Percentiles rank a stretch among this genome's conserved stretches.
phyloP scores from a whole-genome alignment of 75 land plant species.

The Sequoia sempervirens region DNA sequence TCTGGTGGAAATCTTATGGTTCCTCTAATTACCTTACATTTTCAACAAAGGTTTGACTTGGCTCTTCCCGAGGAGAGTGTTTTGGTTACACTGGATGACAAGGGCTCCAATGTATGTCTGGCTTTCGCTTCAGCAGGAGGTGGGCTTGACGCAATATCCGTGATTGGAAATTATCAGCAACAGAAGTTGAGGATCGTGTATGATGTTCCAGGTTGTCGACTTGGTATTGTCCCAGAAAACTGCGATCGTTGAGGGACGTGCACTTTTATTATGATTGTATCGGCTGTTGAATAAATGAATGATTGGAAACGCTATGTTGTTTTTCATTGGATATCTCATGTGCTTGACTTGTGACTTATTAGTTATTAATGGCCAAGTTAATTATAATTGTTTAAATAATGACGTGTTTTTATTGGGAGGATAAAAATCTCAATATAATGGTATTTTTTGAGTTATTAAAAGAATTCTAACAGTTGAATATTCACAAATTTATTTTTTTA shows the following conservation, averaged over 20 bases:
- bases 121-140: conserved; percentile 46
- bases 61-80: conserved; percentile 40
- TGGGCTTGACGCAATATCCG: conserved; percentile 35
- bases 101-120: conserved; percentile 30
- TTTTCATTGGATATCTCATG: no score
- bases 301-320: no score
- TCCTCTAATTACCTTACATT: conserved; percentile 47
- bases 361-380: no score
- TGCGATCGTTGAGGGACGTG: conserved; percentile 10
- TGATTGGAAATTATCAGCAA: conserved; percentile 60
- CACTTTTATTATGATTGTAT: no score
- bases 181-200: conserved; percentile 51
- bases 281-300: no score
- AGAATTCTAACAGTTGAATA: no score
- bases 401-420: no score
- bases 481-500: no score
- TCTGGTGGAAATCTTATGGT: conserved; percentile 8
- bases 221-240: conserved; percentile 46
- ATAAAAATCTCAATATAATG: no score
- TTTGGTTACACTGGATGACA: conserved; percentile 28
- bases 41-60: conserved; percentile 29
- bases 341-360: no score
- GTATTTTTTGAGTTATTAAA: no score
- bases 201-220: conserved; percentile 34
- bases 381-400: no score